Conservation (phyloP, 2,329 filamentous ascomycete genomes). For the Fusarium torulosum region DNA sequence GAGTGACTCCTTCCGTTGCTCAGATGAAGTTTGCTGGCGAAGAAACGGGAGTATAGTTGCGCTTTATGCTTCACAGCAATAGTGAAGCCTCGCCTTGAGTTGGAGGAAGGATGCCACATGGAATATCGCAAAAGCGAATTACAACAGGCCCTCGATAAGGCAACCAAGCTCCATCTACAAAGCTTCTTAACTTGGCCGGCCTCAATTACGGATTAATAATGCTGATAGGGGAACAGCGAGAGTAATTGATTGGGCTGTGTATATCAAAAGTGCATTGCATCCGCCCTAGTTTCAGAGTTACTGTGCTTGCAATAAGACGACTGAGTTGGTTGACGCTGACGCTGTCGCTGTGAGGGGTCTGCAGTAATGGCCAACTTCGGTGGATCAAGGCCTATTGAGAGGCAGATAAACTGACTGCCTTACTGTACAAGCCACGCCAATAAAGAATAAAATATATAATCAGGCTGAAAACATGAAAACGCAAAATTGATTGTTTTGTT, state of each 20-base stretch:
- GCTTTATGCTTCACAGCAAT: constrained; percentile 23
- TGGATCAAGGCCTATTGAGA: constrained; percentile 25
- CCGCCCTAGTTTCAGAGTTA: not conserved
- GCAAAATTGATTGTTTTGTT: constrained; percentile 20
- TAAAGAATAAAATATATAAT: not conserved
- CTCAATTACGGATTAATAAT: not conserved
- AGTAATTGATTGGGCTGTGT: not conserved
- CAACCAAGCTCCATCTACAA: constrained; percentile 3
- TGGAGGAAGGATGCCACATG: constrained; percentile 6
- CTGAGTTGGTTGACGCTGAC: constrained; percentile 12
- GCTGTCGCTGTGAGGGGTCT: constrained; percentile 34
- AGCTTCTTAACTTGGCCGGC: not conserved
- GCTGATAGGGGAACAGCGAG: not conserved
- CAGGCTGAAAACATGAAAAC: constrained; percentile 19
- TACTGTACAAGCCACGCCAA: too few species aligned
- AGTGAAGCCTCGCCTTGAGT: not conserved
- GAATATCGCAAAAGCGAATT: constrained; percentile 28
- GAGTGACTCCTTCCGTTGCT: not conserved
- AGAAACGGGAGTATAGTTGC: not conserved
- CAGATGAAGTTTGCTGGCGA: not conserved
- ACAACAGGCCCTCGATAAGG: constrained; percentile 12
- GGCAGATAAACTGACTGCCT: not conserved
- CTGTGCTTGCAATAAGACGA: not conserved
- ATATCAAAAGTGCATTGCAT: constrained; percentile 6
- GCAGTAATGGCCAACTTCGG: constrained; percentile 17